These are phyloP conservation scores for Bolboschoenus planiculmis DNA, from an alignment of 176 grass and related monocot genomes.

Conservation along the genomic window DNA sequence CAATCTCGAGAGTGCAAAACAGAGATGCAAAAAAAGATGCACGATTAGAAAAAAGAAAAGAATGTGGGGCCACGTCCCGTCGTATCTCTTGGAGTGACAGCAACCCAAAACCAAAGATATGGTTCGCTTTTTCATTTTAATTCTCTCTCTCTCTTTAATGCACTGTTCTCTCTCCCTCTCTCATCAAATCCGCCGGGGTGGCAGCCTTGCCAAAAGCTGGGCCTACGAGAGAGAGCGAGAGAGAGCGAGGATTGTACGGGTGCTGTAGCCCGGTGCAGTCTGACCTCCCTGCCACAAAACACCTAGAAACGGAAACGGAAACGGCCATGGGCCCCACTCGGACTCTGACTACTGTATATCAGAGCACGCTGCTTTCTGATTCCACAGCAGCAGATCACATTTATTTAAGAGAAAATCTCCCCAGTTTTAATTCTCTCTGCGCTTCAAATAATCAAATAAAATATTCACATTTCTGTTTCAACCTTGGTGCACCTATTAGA, in stretches of 20 bases:
- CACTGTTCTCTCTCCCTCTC: background rate
- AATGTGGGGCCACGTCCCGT: background rate
- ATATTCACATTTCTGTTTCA: too few species aligned
- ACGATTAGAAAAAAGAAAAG: background rate
- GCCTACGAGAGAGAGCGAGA: background rate
- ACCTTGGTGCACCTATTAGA: too few species aligned
- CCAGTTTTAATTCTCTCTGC: background rate
- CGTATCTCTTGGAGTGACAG: slow-evolving; percentile 1
- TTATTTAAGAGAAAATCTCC: background rate
- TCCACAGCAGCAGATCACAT: too few species aligned
- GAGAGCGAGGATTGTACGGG: background rate
- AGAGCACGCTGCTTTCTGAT: too few species aligned
- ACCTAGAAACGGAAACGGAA: slow-evolving; percentile 14
- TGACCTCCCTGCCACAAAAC: slow-evolving; percentile 22
- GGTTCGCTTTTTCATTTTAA: background rate
- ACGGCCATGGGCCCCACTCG: too few species aligned
- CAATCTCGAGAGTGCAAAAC: background rate
- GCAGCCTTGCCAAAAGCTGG: background rate
- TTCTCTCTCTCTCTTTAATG: background rate
- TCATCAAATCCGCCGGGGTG: slow-evolving; percentile 7
- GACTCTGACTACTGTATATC: too few species aligned
- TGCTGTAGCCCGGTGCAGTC: slow-evolving; percentile 5
- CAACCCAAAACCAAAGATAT: background rate
- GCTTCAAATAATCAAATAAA: too few species aligned
- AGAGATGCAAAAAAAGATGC: background rate